These are phyloP conservation scores for Aspergillus kassunensis DNA, from an alignment of 495 filamentous ascomycete species.

Conservation along the genomic window DNA sequence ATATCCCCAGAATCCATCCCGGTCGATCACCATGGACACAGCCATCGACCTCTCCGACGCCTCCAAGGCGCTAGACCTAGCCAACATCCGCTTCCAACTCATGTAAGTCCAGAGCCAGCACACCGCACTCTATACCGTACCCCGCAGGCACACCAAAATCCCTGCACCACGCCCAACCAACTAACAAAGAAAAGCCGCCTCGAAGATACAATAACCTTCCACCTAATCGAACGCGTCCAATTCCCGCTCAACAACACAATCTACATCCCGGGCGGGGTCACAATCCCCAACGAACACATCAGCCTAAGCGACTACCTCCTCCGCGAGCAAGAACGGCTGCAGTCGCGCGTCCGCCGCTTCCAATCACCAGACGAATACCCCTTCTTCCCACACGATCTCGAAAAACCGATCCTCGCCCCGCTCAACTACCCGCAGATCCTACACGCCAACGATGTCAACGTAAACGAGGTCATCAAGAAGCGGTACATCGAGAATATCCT, in stretches of 20 bases:
- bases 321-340: constrained; percentile 79
- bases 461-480: constrained; percentile 81
- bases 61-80: constrained; percentile 79
- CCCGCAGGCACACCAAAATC: constrained; percentile 10
- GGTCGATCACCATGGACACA: constrained; percentile 71
- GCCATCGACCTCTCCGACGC: constrained; percentile 83
- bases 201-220: constrained; percentile 98
- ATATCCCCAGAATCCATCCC: too few species aligned
- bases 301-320: constrained; percentile 95
- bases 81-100: constrained; percentile 91
- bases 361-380: constrained; percentile 96
- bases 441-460: constrained; percentile 87
- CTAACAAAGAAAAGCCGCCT: constrained; percentile 60
- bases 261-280: constrained; percentile 75
- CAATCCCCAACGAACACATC: constrained; percentile 65
- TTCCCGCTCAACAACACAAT: constrained; percentile 90
- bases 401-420: constrained; percentile 78
- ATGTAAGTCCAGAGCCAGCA: constrained; percentile 57
- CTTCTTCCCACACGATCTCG: constrained; percentile 84
- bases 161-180: not conserved
- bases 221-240: constrained; percentile 96
- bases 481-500: constrained; percentile 81
- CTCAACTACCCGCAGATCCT: constrained; percentile 87
- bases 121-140: constrained; percentile 3
- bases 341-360: constrained; percentile 93